Evolutionary conservation across 177 flowering plant species (phyloP).

Genomic region (Vitis hybrid): DNA sequence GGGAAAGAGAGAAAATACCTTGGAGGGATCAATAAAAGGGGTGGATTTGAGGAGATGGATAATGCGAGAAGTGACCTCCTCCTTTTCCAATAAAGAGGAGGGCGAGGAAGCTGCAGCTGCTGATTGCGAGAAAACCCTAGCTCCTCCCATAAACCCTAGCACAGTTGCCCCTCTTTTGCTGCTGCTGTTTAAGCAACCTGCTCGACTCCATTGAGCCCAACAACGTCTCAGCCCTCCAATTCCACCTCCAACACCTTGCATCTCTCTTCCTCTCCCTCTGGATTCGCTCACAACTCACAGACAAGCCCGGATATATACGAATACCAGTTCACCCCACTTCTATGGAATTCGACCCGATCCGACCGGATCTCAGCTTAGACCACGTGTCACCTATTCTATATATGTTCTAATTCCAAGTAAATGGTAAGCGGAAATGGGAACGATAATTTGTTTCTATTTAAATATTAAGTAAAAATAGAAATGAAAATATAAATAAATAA

Average conservation of each 20-base stretch:
- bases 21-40: conserved; percentile 12
- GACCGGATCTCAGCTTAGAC: no score
- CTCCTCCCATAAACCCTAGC: not conserved
- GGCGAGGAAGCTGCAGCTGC: not conserved
- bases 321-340: not conserved
- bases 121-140: conserved; percentile 6
- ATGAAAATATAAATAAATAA: no score
- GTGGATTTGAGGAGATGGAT: conserved; percentile 11
- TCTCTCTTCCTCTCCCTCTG: conserved; percentile 1
- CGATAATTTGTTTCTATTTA: no score
- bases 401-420: no score
- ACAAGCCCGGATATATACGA: no score
- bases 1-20: not conserved
- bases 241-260: conserved; percentile 6
- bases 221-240: not conserved
- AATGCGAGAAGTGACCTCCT: conserved; percentile 1
- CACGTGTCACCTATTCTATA: no score
- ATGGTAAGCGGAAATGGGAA: no score
- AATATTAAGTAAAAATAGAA: no score
- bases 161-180: not conserved
- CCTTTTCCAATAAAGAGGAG: conserved; percentile 7
- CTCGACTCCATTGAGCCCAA: not conserved
- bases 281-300: no score
- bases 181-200: not conserved
- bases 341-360: no score